Percentiles rank a stretch among this genome's conserved stretches.
phyloP scores from a whole-genome alignment of 2,329 filamentous ascomycete genomes.

The Aspergillus arachidicola region DNA sequence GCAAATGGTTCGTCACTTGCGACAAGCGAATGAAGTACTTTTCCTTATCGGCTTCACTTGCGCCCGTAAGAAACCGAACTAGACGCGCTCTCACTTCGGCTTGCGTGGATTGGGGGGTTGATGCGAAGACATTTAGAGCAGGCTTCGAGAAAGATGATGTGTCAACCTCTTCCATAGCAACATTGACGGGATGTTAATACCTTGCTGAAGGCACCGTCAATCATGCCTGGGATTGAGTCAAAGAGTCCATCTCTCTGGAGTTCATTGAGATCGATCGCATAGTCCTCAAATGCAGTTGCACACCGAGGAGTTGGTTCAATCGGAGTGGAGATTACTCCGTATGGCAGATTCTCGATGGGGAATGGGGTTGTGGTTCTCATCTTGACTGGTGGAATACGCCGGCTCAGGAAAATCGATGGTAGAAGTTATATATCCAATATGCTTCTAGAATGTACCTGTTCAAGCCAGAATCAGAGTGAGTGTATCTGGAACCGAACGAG shows the following conservation, averaged over 20 bases:
- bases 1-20: not conserved
- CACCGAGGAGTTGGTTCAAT: not conserved
- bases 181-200: not conserved
- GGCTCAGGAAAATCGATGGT: not conserved
- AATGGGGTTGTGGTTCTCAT: not conserved
- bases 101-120: not conserved
- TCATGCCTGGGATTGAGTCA: not conserved
- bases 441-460: not conserved
- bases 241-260: not conserved
- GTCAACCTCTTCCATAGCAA: not conserved
- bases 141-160: not conserved
- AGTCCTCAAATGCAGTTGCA: not conserved
- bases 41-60: not conserved
- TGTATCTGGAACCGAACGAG: not conserved
- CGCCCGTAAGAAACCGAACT: not conserved
- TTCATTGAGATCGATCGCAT: not conserved
- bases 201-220: not conserved
- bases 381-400: not conserved
- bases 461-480: not conserved
- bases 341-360: not conserved
- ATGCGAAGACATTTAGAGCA: not conserved
- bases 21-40: not conserved
- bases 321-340: not conserved
- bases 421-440: not conserved
- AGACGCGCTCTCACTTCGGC: not conserved